Conservation (phyloP, 495 filamentous ascomycete genomes). For the Aspergillus saccharolyticus region DNA sequence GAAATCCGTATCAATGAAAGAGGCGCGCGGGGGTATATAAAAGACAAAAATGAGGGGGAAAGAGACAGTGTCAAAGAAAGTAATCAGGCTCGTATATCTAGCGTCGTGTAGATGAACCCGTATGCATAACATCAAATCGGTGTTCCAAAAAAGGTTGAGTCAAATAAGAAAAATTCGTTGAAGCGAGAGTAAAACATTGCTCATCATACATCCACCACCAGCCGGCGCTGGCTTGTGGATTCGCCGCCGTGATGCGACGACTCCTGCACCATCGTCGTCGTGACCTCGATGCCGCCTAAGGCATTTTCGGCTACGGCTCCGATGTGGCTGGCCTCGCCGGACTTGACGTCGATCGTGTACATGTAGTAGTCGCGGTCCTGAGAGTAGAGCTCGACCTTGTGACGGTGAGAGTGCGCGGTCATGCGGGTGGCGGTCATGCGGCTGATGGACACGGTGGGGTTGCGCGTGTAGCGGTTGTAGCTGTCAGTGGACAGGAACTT, state of each 20-base stretch:
- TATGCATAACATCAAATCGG: no score
- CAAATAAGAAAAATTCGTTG: neutral
- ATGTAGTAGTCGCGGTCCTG: conserved; percentile 30
- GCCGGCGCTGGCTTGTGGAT: conserved; percentile 19
- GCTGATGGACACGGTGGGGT: conserved; percentile 10
- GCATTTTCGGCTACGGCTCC: neutral
- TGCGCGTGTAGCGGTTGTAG: conserved; percentile 23
- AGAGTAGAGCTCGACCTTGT: conserved; percentile 19
- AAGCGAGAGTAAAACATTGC: neutral
- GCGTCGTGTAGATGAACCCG: no score
- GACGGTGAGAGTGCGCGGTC: conserved; percentile 18
- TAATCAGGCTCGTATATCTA: neutral
- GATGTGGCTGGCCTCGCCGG: conserved; percentile 5
- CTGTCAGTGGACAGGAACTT: conserved; percentile 48
- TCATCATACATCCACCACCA: conserved; percentile 22
- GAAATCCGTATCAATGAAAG: neutral
- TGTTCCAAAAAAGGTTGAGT: no score
- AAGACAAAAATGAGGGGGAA: neutral
- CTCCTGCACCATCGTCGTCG: conserved; percentile 34
- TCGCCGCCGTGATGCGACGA: conserved; percentile 18
- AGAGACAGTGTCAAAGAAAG: neutral
- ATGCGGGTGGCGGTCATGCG: conserved; percentile 7
- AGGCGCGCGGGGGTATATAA: neutral
- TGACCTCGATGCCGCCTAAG: conserved; percentile 31
- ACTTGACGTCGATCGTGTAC: conserved; percentile 32